Conservation (phyloP, 257 asterid species). For the Solanum etuberosum region DNA sequence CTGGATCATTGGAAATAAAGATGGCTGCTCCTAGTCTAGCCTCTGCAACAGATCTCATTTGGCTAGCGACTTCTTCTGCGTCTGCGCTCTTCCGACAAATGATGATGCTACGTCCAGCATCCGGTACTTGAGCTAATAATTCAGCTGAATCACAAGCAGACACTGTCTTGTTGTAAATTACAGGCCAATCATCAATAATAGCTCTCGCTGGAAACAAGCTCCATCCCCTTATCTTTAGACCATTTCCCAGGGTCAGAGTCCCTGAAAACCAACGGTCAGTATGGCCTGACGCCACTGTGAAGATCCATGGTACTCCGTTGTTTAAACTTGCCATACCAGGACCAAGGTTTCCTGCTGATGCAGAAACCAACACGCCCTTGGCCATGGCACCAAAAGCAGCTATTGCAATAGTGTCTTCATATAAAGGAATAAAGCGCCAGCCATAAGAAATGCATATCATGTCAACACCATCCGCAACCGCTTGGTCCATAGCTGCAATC, state of each 20-base stretch:
- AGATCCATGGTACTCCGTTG: conserved; percentile 34
- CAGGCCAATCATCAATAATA: conserved; percentile 5
- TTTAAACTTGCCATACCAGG: conserved; percentile 7
- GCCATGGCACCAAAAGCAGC: conserved; percentile 41
- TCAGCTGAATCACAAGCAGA: conserved; percentile 19
- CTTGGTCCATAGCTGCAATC: conserved; percentile 18
- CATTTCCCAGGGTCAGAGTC: conserved; percentile 21
- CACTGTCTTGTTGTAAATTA: conserved; percentile 15
- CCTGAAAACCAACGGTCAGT: conserved; percentile 21
- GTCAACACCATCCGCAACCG: conserved; percentile 9
- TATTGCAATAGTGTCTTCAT: conserved; percentile 17
- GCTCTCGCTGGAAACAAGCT: conserved; percentile 24
- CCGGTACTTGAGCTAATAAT: not conserved
- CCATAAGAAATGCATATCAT: conserved; percentile 1
- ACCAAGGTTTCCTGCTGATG: conserved; percentile 21
- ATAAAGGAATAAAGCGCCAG: not conserved
- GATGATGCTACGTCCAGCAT: conserved; percentile 1
- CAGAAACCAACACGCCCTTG: conserved; percentile 29
- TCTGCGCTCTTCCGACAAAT: not conserved
- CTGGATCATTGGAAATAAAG: conserved; percentile 8
- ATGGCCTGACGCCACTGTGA: conserved; percentile 25
- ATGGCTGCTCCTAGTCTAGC: conserved; percentile 18
- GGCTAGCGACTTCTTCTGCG: not conserved
- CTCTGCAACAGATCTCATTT: not conserved
- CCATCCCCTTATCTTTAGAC: conserved; percentile 12